phyloP scores from a whole-genome alignment of 129 eudicot genomes.

The sunflower (Helianthus annuus) region DNA sequence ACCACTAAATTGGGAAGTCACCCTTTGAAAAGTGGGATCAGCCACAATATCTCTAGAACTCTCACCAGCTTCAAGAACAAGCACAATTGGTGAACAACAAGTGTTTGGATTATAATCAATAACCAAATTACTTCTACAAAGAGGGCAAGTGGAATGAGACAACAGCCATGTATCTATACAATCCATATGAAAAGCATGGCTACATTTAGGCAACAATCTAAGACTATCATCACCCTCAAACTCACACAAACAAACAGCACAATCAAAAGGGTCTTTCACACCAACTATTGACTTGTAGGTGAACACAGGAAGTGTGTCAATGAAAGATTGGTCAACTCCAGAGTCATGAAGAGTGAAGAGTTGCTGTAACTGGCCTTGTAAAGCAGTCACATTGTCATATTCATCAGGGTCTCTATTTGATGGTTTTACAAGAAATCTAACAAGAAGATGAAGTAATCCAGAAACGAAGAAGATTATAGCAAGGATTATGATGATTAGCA shows the following conservation, averaged over 20 bases:
- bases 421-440: conserved; percentile 59
- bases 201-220: conserved; percentile 73
- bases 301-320: conserved; percentile 78
- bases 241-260: conserved; percentile 31
- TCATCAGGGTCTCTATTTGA: conserved; percentile 65
- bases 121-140: conserved; percentile 71
- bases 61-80: conserved; percentile 81
- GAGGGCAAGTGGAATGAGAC: conserved; percentile 93
- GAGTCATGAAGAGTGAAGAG: conserved; percentile 79
- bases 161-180: conserved; percentile 95
- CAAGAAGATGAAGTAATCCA: conserved; percentile 84
- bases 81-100: conserved; percentile 52
- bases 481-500: conserved; percentile 67
- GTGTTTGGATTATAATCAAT: conserved; percentile 46
- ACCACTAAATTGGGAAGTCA: conserved; percentile 47
- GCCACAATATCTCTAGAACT: conserved; percentile 54
- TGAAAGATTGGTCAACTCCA: conserved; percentile 86
- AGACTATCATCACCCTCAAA: conserved; percentile 75
- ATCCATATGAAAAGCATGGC: conserved; percentile 92
- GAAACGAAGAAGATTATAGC: conserved; percentile 71
- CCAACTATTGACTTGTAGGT: conserved; percentile 73
- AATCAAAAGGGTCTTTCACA: conserved; percentile 77
- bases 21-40: conserved; percentile 41
- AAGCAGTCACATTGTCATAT: conserved; percentile 58
- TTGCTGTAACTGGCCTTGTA: conserved; percentile 85